Evolutionary conservation across 768 basidiomycete genomes (phyloP), one percentile per base, ranked within the genome.

Genomic region (Wakefieldia striispora): DNA sequence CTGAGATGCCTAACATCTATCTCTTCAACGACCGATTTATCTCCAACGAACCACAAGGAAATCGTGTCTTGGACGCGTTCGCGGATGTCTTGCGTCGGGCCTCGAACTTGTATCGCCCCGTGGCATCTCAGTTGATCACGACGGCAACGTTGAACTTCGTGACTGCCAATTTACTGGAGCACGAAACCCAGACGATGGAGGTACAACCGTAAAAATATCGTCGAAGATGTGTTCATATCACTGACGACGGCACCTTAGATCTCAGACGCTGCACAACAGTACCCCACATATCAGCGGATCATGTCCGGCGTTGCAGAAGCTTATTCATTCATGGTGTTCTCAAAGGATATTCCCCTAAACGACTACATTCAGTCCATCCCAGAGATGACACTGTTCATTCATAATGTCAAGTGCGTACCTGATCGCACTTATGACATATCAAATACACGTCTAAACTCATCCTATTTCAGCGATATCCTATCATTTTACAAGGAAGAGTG

Each of bases 401-500:
- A 68, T 24, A 66, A 68, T 20, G 61, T 51, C 42, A 76, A 76
- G 75, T 75, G 20, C 45, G 70, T 64, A 8, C 12, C 21, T 16
- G 21, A 14, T 20, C 7, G 5, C 37, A 11, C 33, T 26, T 27
- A n/a, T n/a, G n/a, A n/a, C 20, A n/a, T 2, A 10, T 35, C 6
- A 19, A n/a, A 29, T 3, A 2, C 3, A 27, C 13, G 26, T n/a
- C 38, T 5, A 29, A 27, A 33, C 33, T 16, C 1, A 46, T 16
- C 16, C 1, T 21, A 3, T 24, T 59, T 35, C 20, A 75, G 73
- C 48, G 73, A 76, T 31, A 55, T 75, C 24, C 53, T 74, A 2
- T 74, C 69, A 0, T 75, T 75, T 46, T 70, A 75, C 49, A 67
- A 75, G 49, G 75, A 76, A 61, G 74, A 75, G 43, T 45, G 61